phyloP scores from a whole-genome alignment of 2,329 filamentous ascomycete species.

The Chlorencoelia australis region DNA sequence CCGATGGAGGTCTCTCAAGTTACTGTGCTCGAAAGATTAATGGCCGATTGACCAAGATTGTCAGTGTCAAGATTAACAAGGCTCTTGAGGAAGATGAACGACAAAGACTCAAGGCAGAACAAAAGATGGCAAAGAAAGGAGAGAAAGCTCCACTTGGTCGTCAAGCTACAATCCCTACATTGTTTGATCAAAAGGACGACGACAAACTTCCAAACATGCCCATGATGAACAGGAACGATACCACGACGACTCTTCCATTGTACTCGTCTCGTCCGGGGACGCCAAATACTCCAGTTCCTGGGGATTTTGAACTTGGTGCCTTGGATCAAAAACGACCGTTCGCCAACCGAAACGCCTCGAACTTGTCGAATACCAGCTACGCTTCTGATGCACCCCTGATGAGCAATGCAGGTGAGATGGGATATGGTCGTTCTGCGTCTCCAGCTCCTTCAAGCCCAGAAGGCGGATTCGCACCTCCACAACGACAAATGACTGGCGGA shows the following conservation, averaged over 20 bases:
- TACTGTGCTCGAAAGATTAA: constrained; percentile 94
- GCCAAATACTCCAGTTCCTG: constrained; percentile 30
- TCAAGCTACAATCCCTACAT: constrained; percentile 57
- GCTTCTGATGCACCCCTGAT: constrained; percentile 55
- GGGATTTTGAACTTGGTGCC: constrained; percentile 40
- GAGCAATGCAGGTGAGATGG: constrained; percentile 50
- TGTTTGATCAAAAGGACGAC: constrained; percentile 43
- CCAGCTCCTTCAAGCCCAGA: constrained; percentile 22
- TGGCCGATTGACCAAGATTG: constrained; percentile 71
- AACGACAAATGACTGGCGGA: constrained; percentile 21
- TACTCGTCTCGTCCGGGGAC: constrained; percentile 53
- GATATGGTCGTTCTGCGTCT: constrained; percentile 29
- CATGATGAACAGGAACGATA: constrained; percentile 48
- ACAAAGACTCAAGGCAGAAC: constrained; percentile 42
- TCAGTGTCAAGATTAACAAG: constrained; percentile 78
- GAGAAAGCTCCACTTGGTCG: constrained; percentile 39
- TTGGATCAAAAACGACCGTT: constrained; percentile 42
- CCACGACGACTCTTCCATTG: constrained; percentile 48
- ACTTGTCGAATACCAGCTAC: constrained; percentile 43
- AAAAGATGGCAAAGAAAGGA: constrained; percentile 41
- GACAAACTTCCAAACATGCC: constrained; percentile 49
- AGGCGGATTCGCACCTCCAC: constrained; percentile 15
- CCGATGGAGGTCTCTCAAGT: constrained; percentile 68
- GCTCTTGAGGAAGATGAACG: constrained; percentile 71
- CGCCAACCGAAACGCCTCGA: constrained; percentile 40